These are phyloP conservation scores for Malus domestica DNA, from an alignment of 306 rosid genomes.

Conservation along the genomic window ASM211411v1 NC_041796.1:11868001-11868500, in stretches of 20 bases:
- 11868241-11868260: constrained; percentile 29
- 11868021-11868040: background rate
- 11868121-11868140: background rate
- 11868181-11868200: constrained; percentile 45
- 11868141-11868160: background rate
- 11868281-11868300: constrained; percentile 55
- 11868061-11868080: background rate
- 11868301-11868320: constrained; percentile 25
- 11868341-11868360: background rate
- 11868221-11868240: constrained; percentile 22
- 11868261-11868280: constrained; percentile 23
- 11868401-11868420: background rate
- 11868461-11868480: background rate
- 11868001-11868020: background rate
- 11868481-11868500: background rate
- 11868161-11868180: background rate
- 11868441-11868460: background rate
- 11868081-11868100: background rate
- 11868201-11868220: constrained; percentile 33
- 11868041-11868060: background rate
- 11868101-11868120: background rate
- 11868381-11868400: background rate
- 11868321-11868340: background rate
- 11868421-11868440: constrained; percentile 1
- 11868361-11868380: background rate